Conservation (phyloP, 1,284 basidiomycete species). For the Ganoderma sinense region DNA sequence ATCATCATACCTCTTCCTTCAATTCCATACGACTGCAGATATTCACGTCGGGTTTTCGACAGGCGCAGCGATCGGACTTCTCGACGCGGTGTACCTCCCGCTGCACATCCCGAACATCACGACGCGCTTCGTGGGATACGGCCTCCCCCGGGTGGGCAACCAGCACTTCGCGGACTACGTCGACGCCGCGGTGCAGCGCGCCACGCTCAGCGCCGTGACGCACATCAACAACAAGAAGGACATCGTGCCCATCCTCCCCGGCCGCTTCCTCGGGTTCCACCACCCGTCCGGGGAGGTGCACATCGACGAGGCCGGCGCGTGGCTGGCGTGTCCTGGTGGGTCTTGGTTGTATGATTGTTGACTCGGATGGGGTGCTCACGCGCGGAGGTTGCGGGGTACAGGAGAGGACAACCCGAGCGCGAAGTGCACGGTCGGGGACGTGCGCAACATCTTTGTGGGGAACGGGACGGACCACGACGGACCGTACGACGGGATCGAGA, state of each 20-base stretch:
- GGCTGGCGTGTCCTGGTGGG: conserved; percentile 57
- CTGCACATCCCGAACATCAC: conserved; percentile 48
- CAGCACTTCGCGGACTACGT: conserved; percentile 65
- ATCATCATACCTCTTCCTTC: no score
- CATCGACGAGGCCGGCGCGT: conserved; percentile 54
- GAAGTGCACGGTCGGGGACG: conserved; percentile 63
- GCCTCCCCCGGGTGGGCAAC: conserved; percentile 70
- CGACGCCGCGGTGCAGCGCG: no score
- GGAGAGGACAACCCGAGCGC: conserved; percentile 62
- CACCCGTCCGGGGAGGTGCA: conserved; percentile 68
- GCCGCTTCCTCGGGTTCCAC: no score
- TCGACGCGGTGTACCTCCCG: conserved; percentile 55
- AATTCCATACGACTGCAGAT: no score
- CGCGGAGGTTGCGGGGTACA: conserved; percentile 6
- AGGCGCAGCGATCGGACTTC: conserved; percentile 55
- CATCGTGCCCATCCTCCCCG: conserved; percentile 41
- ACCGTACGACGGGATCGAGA: conserved; percentile 56
- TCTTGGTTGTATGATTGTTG: background rate
- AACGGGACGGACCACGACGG: conserved; percentile 56
- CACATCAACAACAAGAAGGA: conserved; percentile 43
- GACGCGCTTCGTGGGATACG: conserved; percentile 52
- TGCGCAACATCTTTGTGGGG: conserved; percentile 53
- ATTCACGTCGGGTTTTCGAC: background rate
- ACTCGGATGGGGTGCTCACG: background rate
- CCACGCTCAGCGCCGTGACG: conserved; percentile 34